phyloP scores from a whole-genome alignment of 2,329 filamentous ascomycete genomes.

The Colletotrichum melonis region DNA sequence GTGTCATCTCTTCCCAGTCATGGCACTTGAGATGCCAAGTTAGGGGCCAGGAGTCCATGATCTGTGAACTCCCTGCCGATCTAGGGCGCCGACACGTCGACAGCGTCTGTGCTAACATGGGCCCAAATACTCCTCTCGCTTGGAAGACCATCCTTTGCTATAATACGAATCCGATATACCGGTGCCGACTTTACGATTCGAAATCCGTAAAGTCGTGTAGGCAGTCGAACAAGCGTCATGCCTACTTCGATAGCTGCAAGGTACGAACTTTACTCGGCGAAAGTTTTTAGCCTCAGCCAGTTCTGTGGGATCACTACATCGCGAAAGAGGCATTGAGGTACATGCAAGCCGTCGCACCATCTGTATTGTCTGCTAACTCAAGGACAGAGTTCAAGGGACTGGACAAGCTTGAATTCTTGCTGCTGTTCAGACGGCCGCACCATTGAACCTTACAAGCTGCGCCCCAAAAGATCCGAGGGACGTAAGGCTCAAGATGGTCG shows the following conservation, averaged over 20 bases:
- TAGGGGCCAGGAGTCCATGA: background rate
- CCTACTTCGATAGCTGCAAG: background rate
- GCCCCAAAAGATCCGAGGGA: background rate
- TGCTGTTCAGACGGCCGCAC: background rate
- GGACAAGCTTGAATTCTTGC: background rate
- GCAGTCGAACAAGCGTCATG: background rate
- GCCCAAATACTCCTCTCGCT: background rate
- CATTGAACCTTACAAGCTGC: background rate
- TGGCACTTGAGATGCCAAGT: background rate
- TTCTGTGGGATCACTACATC: background rate
- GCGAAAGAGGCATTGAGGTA: background rate
- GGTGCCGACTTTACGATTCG: background rate
- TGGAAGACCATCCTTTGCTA: background rate
- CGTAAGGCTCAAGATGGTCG: background rate
- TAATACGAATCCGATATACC: background rate
- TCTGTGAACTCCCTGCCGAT: background rate
- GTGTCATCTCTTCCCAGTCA: background rate
- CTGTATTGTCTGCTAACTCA: background rate
- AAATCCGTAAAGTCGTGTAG: background rate
- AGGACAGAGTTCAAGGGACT: background rate
- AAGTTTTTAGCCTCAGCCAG: background rate
- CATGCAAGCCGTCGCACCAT: background rate
- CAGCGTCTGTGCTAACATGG: background rate
- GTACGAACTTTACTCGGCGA: background rate
- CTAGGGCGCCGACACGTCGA: background rate